A percentile compares a stretch with the other conserved stretches of the same genome.
Evolutionary conservation across 2,329 filamentous ascomycete species (phyloP).

Genomic region (Aspergillus sergii): DNA sequence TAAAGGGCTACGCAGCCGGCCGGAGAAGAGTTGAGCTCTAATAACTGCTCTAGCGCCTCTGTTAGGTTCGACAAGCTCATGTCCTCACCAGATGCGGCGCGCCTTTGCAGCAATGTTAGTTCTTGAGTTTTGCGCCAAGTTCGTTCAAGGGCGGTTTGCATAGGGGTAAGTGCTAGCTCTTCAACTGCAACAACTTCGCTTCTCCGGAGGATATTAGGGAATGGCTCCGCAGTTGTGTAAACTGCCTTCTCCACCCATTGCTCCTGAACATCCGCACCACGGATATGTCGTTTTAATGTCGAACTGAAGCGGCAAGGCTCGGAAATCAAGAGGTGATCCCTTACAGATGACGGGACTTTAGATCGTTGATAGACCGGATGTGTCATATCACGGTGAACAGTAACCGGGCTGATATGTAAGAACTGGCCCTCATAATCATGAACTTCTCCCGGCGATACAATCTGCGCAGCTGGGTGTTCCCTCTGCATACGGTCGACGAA

Average conservation of each 20-base stretch:
- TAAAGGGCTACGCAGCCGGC: conserved; percentile 80
- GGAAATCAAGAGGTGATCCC: conserved; percentile 83
- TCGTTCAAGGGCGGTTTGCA: conserved; percentile 88
- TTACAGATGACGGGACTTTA: conserved; percentile 77
- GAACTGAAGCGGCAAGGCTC: conserved; percentile 78
- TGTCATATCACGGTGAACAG: conserved; percentile 75
- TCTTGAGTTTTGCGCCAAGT: conserved; percentile 90
- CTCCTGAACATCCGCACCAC: conserved; percentile 66
- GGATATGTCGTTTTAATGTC: conserved; percentile 70
- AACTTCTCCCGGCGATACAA: conserved; percentile 69
- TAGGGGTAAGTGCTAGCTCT: conserved; percentile 68
- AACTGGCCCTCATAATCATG: conserved; percentile 91
- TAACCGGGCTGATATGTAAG: conserved; percentile 78
- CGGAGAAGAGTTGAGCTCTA: conserved; percentile 72
- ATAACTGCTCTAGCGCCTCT: conserved; percentile 75
- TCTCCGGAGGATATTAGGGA: conserved; percentile 86
- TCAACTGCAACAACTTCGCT: conserved; percentile 77
- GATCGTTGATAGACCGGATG: conserved; percentile 87
- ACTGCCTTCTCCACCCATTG: conserved; percentile 82
- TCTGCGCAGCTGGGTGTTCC: conserved; percentile 82
- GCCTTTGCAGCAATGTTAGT: conserved; percentile 74
- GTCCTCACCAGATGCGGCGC: conserved; percentile 71
- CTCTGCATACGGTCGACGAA: conserved; percentile 93
- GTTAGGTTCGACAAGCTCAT: conserved; percentile 69
- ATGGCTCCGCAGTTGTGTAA: conserved; percentile 80